These are phyloP conservation scores for Crithidia sp. DNA, from an alignment of 208 protist genomes.

Conservation along the genomic window DNA sequence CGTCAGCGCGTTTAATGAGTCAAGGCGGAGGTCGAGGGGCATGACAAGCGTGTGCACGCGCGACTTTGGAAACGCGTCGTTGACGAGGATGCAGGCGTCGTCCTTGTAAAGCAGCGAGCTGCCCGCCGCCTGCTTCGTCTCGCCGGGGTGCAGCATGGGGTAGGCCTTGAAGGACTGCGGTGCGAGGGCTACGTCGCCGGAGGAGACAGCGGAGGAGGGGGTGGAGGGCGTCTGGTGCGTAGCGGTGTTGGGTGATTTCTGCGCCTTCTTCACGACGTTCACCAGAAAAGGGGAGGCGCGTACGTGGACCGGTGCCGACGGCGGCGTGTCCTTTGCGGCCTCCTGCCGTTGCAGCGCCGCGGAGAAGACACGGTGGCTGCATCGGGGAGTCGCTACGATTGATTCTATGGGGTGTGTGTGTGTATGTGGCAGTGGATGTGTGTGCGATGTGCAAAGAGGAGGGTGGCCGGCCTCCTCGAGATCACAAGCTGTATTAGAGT, in stretches of 20 bases:
- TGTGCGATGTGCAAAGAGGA: too few relatives aligned
- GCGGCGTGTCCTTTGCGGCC: constrained; percentile 1
- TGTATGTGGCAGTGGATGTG: too few relatives aligned
- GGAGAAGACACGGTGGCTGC: constrained; percentile 5
- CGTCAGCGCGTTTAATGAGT: constrained; percentile 67
- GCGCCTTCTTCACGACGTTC: constrained; percentile 65
- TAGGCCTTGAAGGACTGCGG: constrained; percentile 53
- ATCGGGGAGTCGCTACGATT: not conserved
- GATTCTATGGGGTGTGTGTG: too few relatives aligned
- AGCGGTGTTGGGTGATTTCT: constrained; percentile 32
- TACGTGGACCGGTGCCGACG: constrained; percentile 57
- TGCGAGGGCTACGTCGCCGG: constrained; percentile 16
- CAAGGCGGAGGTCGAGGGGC: constrained; percentile 68
- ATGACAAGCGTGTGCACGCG: constrained; percentile 82
- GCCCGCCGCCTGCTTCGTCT: constrained; percentile 38
- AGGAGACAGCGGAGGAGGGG: not conserved
- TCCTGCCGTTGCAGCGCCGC: constrained; percentile 12
- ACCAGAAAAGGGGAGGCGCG: constrained; percentile 72
- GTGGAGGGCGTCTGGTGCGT: constrained; percentile 10
- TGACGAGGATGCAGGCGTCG: constrained; percentile 72
- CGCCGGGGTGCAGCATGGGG: constrained; percentile 36
- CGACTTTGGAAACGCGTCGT: constrained; percentile 91
- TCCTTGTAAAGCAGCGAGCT: constrained; percentile 82
- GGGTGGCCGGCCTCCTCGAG: too few relatives aligned
- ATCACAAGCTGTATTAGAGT: too few relatives aligned